Evolutionary conservation across 768 basidiomycete genomes (phyloP).

Genomic region (Cystobasidium tubakii): DNA sequence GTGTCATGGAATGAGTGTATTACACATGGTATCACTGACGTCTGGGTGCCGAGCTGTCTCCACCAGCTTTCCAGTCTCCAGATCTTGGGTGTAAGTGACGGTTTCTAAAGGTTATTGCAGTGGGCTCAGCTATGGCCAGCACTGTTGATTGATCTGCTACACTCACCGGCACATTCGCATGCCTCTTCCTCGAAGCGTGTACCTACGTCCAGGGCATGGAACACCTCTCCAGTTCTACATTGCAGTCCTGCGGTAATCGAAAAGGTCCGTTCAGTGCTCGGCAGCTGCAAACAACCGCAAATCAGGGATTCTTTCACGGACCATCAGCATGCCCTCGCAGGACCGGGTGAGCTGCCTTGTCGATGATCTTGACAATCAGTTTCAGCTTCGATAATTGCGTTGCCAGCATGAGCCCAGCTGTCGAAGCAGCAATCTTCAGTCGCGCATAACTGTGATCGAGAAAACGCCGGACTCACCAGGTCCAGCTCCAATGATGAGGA

Average conservation of each 20-base stretch:
- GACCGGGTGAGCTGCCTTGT: constrained; percentile 29
- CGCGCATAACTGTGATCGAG: not conserved
- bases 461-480: constrained; percentile 17
- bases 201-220: constrained; percentile 34
- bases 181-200: constrained; percentile 25
- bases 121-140: too few relatives aligned
- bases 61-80: not conserved
- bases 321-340: constrained; percentile 33
- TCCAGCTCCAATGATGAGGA: constrained; percentile 40
- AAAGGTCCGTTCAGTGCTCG: not conserved
- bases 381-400: constrained; percentile 40
- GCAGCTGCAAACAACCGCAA: not conserved
- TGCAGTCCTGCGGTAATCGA: not conserved
- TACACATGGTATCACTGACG: not conserved
- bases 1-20: not conserved
- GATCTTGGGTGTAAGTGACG: constrained; percentile 24
- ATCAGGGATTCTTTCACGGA: not conserved
- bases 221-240: constrained; percentile 40
- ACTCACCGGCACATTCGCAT: constrained; percentile 24
- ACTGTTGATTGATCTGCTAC: too few relatives aligned
- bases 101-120: too few relatives aligned
- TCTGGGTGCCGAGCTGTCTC: constrained; percentile 35
- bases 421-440: not conserved
- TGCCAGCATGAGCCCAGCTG: constrained; percentile 39
- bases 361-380: constrained; percentile 33